These are phyloP conservation scores for Cyclotella cryptica DNA, from an alignment of 108 stramenopile genomes.

Conservation along the genomic window DNA sequence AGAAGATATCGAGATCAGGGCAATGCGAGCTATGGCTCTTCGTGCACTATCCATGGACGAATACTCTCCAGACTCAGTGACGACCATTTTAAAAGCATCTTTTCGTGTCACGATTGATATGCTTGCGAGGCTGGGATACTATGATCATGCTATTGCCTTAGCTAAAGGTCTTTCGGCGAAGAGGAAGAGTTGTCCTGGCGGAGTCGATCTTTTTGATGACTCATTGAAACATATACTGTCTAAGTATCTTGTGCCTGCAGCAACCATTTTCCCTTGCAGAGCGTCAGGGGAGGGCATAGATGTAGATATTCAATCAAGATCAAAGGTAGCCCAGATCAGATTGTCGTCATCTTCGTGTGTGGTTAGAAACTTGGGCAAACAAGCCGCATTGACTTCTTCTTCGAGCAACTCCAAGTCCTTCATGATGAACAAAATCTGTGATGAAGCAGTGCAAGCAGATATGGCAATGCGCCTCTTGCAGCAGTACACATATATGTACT, in stretches of 20 bases:
- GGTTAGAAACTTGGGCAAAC: conserved; percentile 5
- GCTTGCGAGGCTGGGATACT: conserved; percentile 72
- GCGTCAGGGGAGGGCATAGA: background rate
- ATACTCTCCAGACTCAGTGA: conserved; percentile 45
- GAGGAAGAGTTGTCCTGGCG: conserved; percentile 52
- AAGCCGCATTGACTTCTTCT: conserved; percentile 8
- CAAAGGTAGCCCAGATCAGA: conserved; percentile 50
- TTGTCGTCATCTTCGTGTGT: conserved; percentile 40
- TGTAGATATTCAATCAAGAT: conserved; percentile 35
- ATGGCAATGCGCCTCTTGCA: conserved; percentile 62
- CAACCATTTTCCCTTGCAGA: conserved; percentile 15
- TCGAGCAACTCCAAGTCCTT: conserved; percentile 34
- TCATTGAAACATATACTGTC: conserved; percentile 65
- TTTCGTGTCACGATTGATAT: conserved; percentile 55
- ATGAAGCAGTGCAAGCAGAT: conserved; percentile 21
- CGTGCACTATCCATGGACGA: conserved; percentile 65
- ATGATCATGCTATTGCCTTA: conserved; percentile 67
- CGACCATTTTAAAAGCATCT: conserved; percentile 40
- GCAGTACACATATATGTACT: conserved; percentile 54
- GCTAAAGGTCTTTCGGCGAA: conserved; percentile 46
- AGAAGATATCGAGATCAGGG: conserved; percentile 59
- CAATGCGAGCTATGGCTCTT: conserved; percentile 63
- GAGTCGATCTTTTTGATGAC: conserved; percentile 65
- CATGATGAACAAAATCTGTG: conserved; percentile 12
- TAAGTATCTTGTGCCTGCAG: conserved; percentile 65